Conservation (phyloP, 2,329 filamentous ascomycete genomes). For the Colletotrichum sojae region DNA sequence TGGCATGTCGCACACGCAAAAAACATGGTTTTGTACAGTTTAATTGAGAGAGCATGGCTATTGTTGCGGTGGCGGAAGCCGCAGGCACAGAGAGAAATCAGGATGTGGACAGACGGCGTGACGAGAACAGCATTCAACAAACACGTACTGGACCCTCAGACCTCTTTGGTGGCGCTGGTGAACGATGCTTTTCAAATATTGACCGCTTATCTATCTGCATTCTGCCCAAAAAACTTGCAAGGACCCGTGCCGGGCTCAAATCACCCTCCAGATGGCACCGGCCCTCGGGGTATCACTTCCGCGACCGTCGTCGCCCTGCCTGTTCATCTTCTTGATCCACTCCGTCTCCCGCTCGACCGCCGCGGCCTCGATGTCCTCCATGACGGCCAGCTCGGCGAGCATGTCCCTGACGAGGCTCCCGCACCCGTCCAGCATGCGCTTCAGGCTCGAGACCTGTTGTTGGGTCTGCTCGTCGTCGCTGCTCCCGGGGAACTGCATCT, state of each 20-base stretch:
- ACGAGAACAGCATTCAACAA: neutral
- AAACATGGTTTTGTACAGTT: conserved; percentile 17
- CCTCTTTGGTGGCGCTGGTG: neutral
- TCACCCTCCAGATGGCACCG: conserved; percentile 64
- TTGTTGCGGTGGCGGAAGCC: neutral
- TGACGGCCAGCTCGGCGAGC: conserved; percentile 73
- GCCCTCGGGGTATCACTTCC: conserved; percentile 51
- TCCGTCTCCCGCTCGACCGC: conserved; percentile 68
- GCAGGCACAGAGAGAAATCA: neutral
- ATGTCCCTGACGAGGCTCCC: conserved; percentile 68
- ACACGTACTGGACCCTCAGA: neutral
- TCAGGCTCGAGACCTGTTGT: conserved; percentile 55
- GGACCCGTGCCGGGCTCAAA: conserved; percentile 15
- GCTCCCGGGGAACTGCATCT: conserved; percentile 49
- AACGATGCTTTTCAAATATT: neutral
- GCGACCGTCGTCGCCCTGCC: conserved; percentile 54
- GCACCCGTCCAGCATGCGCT: conserved; percentile 63
- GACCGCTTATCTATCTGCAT: too few species aligned
- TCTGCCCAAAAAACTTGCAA: neutral
- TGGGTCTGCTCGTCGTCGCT: conserved; percentile 36
- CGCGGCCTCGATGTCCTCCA: conserved; percentile 73
- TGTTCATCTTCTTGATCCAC: conserved; percentile 71
- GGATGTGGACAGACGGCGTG: neutral
- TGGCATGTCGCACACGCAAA: neutral
- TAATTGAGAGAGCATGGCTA: conserved; percentile 3